Base-by-base conservation (phyloP, 2,329 filamentous ascomycete species). In the Aspergillus latus region DNA sequence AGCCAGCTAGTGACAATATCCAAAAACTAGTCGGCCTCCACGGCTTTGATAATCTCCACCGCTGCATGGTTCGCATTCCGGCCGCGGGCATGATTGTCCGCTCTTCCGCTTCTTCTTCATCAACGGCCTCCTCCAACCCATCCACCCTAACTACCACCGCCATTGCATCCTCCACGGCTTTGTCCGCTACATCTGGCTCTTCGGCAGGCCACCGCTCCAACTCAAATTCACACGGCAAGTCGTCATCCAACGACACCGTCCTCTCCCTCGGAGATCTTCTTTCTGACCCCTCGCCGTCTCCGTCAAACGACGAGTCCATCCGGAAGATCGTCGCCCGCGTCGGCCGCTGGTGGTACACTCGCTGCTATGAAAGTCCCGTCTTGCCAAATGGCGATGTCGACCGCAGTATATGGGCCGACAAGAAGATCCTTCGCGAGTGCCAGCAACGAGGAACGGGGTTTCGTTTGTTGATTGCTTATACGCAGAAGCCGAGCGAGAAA, bases 271-370 rank as follows among this genome's bases (percentile, higher is more conserved):
- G 86, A 1, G 88, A 92, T 66, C 85, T 91, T 75, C 88, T 91
- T 74, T 85, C 82, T 30, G 87, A 90, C 62, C 81, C 86, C 36
- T 83, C 84, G n/a, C 81, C 86, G n/a, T 84, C 85, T 6, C 80
- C 84, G 0, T 78, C 83, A 11, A 88, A 88, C 21, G 91, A 96
- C 63, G 90, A 92, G 68, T 88, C 86, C 62, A 96, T 97, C 68
- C 90, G 91, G 11, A 92, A 90, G 68, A 96, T 96, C 81, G 92
- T 97, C 21, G 88, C 92, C 13, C 88, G 87, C 60, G 93, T 97
- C 9, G 93, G 92, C 1, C 84, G 94, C 43, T 97, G 93, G 91
- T 99, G 94, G 94, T 97, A 96, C 74, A 89, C 86, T 8, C 85
- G 89, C 51, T 97, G 93, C 78, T 97, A 97, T 71, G 93, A 97